phyloP scores from a whole-genome alignment of 1,284 basidiomycete genomes.

The Entoloma clypeatum region DNA sequence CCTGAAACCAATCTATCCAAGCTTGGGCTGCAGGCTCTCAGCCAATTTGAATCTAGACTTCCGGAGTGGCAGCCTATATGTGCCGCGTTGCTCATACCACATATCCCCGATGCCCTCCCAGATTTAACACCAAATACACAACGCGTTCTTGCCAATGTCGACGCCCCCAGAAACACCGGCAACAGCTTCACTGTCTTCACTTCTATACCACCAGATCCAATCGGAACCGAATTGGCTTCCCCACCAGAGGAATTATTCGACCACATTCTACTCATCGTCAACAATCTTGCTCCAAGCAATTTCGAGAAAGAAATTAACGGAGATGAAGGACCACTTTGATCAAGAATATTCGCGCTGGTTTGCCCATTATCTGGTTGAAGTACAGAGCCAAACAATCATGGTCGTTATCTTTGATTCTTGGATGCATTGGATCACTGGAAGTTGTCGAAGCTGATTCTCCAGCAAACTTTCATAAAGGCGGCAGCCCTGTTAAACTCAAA shows the following conservation, averaged over 20 bases:
- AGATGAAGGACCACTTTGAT: slow-evolving; percentile 81
- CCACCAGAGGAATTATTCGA: slow-evolving; percentile 91
- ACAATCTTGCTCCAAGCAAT: slow-evolving; percentile 94
- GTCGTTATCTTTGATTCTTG: slow-evolving; percentile 91
- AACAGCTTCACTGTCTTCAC: slow-evolving; percentile 56
- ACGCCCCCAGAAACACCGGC: slow-evolving; percentile 39
- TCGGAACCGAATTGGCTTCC: slow-evolving; percentile 58
- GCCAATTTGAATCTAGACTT: slow-evolving; percentile 84
- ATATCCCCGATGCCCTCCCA: slow-evolving; percentile 83
- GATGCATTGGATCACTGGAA: slow-evolving; percentile 71
- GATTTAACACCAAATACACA: slow-evolving; percentile 78
- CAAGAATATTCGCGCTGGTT: slow-evolving; percentile 91
- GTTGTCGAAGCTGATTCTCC: slow-evolving; percentile 77
- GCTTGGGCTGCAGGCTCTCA: slow-evolving; percentile 91
- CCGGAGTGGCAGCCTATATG: slow-evolving; percentile 94
- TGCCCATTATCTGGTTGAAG: slow-evolving; percentile 96
- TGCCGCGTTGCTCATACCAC: slow-evolving; percentile 84
- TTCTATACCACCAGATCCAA: slow-evolving; percentile 64
- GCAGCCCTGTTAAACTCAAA: slow-evolving; percentile 88
- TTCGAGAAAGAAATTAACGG: slow-evolving; percentile 83
- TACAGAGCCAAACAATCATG: slow-evolving; percentile 97
- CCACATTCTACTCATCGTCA: slow-evolving; percentile 96
- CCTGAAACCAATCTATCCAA: slow-evolving; percentile 93
- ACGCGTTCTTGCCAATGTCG: slow-evolving; percentile 58
- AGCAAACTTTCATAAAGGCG: slow-evolving; percentile 92